These are phyloP conservation scores for Talaromyces sp. DNA, from an alignment of 2,329 filamentous ascomycete genomes.

Conservation along the genomic window DNA sequence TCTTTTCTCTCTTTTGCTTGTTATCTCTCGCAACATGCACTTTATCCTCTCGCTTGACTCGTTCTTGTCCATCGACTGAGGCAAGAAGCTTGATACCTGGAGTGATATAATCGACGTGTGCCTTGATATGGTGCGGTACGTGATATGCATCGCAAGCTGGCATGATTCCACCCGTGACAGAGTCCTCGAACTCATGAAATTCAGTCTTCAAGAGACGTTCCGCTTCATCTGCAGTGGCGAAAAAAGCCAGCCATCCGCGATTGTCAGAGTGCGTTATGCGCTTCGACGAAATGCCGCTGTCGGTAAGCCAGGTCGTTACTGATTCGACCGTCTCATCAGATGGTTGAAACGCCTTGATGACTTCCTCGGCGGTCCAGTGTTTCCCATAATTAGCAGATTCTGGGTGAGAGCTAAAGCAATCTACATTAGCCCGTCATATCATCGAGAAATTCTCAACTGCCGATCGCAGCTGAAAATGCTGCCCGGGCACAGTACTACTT, in stretches of 20 bases:
- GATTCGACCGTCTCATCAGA: conserved; percentile 45
- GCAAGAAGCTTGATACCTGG: conserved; percentile 51
- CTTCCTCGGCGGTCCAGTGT: conserved; percentile 42
- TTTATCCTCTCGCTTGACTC: conserved; percentile 21
- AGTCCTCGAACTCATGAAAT: conserved; percentile 51
- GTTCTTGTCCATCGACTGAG: conserved; percentile 24
- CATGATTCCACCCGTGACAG: conserved; percentile 26
- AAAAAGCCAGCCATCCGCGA: conserved; percentile 54
- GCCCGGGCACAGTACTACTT: neutral
- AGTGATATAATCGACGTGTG: conserved; percentile 55
- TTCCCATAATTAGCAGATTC: conserved; percentile 41
- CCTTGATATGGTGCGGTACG: conserved; percentile 46
- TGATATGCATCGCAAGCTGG: conserved; percentile 46
- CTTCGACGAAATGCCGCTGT: conserved; percentile 48
- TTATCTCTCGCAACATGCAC: neutral
- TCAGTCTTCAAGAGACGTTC: conserved; percentile 54
- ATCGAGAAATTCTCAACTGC: neutral
- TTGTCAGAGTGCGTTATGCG: conserved; percentile 51
- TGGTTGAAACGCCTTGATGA: conserved; percentile 44
- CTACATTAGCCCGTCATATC: neutral
- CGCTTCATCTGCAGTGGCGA: conserved; percentile 52
- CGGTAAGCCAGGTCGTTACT: conserved; percentile 53
- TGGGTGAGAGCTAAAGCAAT: conserved; percentile 31
- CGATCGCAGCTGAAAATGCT: neutral
- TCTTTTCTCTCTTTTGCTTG: neutral